A percentile compares a stretch with the other conserved stretches of the same genome.
These are phyloP conservation scores for Amanita rubescens DNA, from an alignment of 768 basidiomycete species.

Conservation along the genomic window DNA sequence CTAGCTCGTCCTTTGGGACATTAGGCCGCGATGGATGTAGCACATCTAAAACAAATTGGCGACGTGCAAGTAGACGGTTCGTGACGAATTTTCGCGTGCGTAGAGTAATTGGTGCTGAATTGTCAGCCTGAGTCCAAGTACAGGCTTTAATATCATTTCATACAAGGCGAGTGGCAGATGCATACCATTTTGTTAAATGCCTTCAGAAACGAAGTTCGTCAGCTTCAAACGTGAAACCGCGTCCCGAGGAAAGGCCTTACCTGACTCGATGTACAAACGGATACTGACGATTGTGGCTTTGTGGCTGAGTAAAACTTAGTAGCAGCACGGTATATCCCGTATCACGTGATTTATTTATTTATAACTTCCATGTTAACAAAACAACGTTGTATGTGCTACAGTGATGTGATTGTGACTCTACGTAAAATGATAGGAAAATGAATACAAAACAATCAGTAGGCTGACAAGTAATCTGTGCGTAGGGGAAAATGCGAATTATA, in stretches of 20 bases:
- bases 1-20: slow-evolving; percentile 86
- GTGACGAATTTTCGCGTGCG: slow-evolving; percentile 99
- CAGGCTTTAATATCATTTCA: slow-evolving; percentile 12
- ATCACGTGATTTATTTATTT: slow-evolving; percentile 5
- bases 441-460: slow-evolving; percentile 9
- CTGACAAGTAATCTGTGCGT: slow-evolving; percentile 14
- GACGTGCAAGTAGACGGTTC: slow-evolving; percentile 93
- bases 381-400: too few species aligned
- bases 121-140: slow-evolving; percentile 53
- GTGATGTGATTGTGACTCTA: too few species aligned
- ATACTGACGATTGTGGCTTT: slow-evolving; percentile 11
- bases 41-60: slow-evolving; percentile 93
- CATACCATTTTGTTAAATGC: slow-evolving; percentile 27
- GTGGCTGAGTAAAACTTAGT: slow-evolving; percentile 35
- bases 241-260: slow-evolving; percentile 33
- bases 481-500: slow-evolving; percentile 13
- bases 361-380: too few species aligned
- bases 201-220: slow-evolving; percentile 8
- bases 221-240: not conserved
- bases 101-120: slow-evolving; percentile 82
- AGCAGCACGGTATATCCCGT: slow-evolving; percentile 41
- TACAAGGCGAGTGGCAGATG: slow-evolving; percentile 4
- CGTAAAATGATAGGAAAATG: slow-evolving; percentile 16
- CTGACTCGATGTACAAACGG: slow-evolving; percentile 28
- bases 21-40: slow-evolving; percentile 95